Percentiles rank a stretch among this genome's conserved stretches.
Conservation (phyloP, 164 flowering plant species). For the Vitis rupestris region DNA sequence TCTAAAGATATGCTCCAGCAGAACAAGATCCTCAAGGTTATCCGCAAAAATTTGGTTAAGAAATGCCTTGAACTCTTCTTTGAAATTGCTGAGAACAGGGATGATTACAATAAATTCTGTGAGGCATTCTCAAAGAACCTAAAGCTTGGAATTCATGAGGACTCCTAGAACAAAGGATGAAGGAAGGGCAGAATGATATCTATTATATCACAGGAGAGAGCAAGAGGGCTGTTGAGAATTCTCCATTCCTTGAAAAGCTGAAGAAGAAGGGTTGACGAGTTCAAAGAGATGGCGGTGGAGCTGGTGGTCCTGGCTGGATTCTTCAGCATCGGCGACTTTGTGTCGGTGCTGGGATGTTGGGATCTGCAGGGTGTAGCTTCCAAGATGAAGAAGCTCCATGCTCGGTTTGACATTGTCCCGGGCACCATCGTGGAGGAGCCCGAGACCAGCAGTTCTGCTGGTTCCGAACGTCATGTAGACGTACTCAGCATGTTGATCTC, state of each 20-base stretch:
- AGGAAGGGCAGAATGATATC: slow-evolving; percentile 9
- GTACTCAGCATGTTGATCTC: too few species aligned
- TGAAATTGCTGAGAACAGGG: slow-evolving; percentile 11
- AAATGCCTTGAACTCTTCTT: slow-evolving; percentile 9
- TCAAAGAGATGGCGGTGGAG: too few species aligned
- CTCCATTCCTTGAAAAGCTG: slow-evolving; percentile 8
- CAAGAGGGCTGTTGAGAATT: slow-evolving; percentile 11
- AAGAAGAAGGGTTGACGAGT: slow-evolving; percentile 6
- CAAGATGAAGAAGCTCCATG: too few species aligned
- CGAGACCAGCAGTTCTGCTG: too few species aligned
- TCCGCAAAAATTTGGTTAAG: slow-evolving; percentile 9
- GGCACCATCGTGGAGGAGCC: too few species aligned
- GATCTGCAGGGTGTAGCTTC: too few species aligned
- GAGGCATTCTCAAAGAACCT: not conserved
- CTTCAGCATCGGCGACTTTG: too few species aligned
- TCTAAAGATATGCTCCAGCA: slow-evolving; percentile 2
- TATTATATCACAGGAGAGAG: not conserved
- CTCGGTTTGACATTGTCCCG: too few species aligned
- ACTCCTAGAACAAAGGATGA: slow-evolving; percentile 3
- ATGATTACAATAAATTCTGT: slow-evolving; percentile 2
- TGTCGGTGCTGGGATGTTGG: too few species aligned
- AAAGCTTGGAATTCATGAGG: slow-evolving; percentile 8
- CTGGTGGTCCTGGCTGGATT: too few species aligned
- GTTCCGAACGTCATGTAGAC: too few species aligned
- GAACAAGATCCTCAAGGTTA: slow-evolving; percentile 4